Conservation (phyloP, 2,329 filamentous ascomycete genomes). For the Alternaria ethzedia region DNA sequence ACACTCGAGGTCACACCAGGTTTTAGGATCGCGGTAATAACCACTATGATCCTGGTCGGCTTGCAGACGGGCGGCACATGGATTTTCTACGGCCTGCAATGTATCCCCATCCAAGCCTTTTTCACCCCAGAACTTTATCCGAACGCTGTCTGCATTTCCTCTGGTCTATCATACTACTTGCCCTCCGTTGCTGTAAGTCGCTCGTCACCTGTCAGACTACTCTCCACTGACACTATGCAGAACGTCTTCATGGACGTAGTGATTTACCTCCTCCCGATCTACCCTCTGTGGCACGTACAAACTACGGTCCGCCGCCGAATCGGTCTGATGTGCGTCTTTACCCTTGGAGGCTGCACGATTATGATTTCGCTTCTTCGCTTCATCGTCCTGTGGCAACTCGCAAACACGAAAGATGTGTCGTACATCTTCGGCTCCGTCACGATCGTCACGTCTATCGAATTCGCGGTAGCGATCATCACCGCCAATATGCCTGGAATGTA, state of each 20-base stretch:
- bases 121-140: not conserved
- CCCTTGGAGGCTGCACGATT: not conserved
- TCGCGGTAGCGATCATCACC: not conserved
- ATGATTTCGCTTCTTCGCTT: not conserved
- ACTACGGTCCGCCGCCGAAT: not conserved
- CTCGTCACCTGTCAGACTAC: not conserved
- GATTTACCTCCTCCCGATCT: not conserved
- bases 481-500: not conserved
- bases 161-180: not conserved
- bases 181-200: not conserved
- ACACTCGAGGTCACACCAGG: not conserved
- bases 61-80: not conserved
- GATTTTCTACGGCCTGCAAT: not conserved
- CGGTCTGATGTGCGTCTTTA: not conserved
- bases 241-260: not conserved
- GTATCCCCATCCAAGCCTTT: not conserved
- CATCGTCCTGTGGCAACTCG: not conserved
- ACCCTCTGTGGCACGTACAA: not conserved
- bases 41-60: not conserved
- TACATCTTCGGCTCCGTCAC: not conserved
- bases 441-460: not conserved
- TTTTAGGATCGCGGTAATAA: not conserved
- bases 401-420: not conserved
- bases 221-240: not conserved
- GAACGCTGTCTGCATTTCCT: not conserved